Base-by-base conservation (phyloP, 257 asterid genomes). In the Solanum pimpinellifolium region DNA sequence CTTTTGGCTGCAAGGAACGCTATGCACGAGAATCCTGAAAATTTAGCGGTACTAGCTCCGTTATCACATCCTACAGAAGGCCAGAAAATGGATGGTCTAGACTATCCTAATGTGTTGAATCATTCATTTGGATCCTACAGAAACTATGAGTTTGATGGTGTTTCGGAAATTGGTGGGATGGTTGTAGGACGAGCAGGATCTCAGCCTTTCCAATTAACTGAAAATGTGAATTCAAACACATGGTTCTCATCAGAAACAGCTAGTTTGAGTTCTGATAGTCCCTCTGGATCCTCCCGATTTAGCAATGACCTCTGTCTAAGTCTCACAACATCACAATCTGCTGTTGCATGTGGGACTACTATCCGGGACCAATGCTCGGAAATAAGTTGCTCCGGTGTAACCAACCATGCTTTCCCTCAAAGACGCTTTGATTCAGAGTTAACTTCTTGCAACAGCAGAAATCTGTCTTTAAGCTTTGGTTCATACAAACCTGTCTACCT, bases 221-320 rank as follows among this genome's bases (percentile, higher is more conserved):
- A 86, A 33, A 88, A 89, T 80, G 76, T 89, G 62, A 37, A 78
- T 83, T 85, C 87, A 25, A 87, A 89, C 27, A 91, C 88, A 65
- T 93, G 94, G 97, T 69, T 90, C 21, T n/a, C 87, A 78, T 70
- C 88, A 4, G 91, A 89, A 90, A 88, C 82, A 33, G 86, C 83
- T 39, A 87, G 86, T 49, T 49, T 87, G 87, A 65, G 81, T 42
- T 87, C 90, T 56, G 75, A 78, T 70, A 90, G 88, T 75, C 92
- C 88, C 9, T 86, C 91, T 10, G 91, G 89, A 49, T 81, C 70
- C 18, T 87, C 95, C 69, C 90, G 91, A 68, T 92, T 92, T 88
- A 91, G 91, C 42, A 92, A 93, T 1, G 93, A 93, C 90, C 88
- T 95, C 86, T 96, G 98, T 10, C 91, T 95, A 76, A 96, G 97